Evolutionary conservation across 441 rosid genomes (phyloP).

Genomic region (Biscutella auriculata): DNA sequence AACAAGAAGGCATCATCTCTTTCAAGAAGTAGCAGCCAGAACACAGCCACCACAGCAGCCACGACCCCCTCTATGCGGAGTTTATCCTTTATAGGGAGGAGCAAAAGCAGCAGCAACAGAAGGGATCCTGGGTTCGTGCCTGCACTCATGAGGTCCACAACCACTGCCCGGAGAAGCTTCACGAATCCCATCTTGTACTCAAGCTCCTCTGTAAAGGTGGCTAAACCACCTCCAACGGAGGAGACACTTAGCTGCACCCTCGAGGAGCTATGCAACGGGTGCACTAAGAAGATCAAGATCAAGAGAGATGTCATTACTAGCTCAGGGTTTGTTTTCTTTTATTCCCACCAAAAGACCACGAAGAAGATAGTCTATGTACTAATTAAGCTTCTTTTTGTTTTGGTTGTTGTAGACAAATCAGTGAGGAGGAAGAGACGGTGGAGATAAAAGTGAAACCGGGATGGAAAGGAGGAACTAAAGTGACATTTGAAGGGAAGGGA

Average conservation of each 20-base stretch:
- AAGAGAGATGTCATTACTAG: constrained; percentile 52
- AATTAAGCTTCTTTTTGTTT: not conserved
- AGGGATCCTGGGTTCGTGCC: constrained; percentile 17
- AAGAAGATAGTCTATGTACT: too few relatives aligned
- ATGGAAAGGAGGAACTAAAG: constrained; percentile 70
- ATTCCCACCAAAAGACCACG: too few relatives aligned
- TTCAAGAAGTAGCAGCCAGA: constrained; percentile 39
- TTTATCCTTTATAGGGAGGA: constrained; percentile 14
- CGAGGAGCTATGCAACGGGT: constrained; percentile 73
- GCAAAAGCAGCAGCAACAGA: constrained; percentile 19
- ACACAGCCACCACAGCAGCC: not conserved
- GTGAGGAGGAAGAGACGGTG: constrained; percentile 48
- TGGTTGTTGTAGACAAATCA: constrained; percentile 7
- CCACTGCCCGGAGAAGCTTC: constrained; percentile 23
- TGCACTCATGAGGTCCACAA: constrained; percentile 18
- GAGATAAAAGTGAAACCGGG: constrained; percentile 70
- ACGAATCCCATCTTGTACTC: constrained; percentile 59
- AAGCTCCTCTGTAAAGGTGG: constrained; percentile 34
- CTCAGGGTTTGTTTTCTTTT: constrained; percentile 41
- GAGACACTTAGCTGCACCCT: constrained; percentile 63
- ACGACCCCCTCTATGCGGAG: not conserved
- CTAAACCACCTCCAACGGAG: constrained; percentile 53
- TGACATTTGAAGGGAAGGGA: constrained; percentile 72
- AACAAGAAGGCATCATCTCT: constrained; percentile 17
- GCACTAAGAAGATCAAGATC: constrained; percentile 60